A percentile compares a stretch with the other conserved stretches of the same genome.
These are phyloP conservation scores for Fraxinus floribunda DNA, from an alignment of 305 asterid genomes.

Conservation along the genomic window DNA sequence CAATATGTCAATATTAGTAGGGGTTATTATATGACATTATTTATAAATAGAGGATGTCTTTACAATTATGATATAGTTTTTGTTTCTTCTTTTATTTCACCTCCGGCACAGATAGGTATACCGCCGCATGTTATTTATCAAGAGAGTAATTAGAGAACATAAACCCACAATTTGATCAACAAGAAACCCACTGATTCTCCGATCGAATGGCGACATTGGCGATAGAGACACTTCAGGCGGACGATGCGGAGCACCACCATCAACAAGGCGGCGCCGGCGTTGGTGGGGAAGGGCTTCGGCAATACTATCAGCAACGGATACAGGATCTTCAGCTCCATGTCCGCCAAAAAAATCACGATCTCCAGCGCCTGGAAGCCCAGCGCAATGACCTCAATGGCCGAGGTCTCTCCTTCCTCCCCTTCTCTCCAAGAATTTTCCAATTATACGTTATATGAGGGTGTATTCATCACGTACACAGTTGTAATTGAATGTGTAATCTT, in stretches of 20 bases:
- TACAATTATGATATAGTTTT: not conserved
- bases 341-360: constrained; percentile 73
- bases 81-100: not conserved
- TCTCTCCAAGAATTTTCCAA: not conserved
- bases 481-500: not conserved
- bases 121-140: not conserved
- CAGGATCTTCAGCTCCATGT: constrained; percentile 81
- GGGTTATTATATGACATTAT: not conserved
- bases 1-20: not conserved
- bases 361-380: constrained; percentile 90
- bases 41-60: not conserved
- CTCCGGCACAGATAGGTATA: not conserved
- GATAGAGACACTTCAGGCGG: constrained; percentile 8
- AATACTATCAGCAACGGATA: constrained; percentile 80
- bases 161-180: constrained; percentile 29
- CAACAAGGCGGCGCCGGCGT: constrained; percentile 37
- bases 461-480: not conserved
- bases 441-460: not conserved
- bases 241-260: constrained; percentile 29
- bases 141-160: not conserved
- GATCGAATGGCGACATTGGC: constrained; percentile 36
- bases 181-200: constrained; percentile 31
- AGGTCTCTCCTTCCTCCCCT: constrained; percentile 23
- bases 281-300: constrained; percentile 86
- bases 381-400: constrained; percentile 79